Conservation (phyloP, 2,329 filamentous ascomycete species). For the Microdochium nivale region DNA sequence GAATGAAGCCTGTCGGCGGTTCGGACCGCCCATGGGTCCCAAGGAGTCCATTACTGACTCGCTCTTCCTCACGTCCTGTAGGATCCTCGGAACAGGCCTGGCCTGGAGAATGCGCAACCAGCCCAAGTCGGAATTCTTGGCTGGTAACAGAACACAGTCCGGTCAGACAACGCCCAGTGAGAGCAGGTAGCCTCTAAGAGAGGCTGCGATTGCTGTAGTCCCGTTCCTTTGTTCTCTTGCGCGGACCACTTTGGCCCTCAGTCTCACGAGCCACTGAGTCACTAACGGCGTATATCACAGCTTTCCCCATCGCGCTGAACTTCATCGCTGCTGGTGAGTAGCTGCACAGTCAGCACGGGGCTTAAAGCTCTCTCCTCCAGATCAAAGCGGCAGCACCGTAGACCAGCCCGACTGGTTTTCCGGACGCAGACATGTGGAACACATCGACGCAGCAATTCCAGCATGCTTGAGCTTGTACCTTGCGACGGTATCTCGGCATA, state of each 20-base stretch:
- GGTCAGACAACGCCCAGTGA: slow-evolving; percentile 44
- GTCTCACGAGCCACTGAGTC: slow-evolving; percentile 1
- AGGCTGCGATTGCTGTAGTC: slow-evolving; percentile 2
- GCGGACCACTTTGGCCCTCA: no score
- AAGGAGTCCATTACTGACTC: slow-evolving; percentile 1
- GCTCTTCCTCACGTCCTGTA: slow-evolving; percentile 21
- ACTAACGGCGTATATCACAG: slow-evolving; percentile 30
- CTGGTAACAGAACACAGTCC: slow-evolving; percentile 74
- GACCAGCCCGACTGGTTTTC: background rate
- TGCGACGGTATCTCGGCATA: background rate
- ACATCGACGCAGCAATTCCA: background rate
- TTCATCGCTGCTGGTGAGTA: slow-evolving; percentile 90
- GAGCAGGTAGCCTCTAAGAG: background rate
- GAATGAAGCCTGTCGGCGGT: no score
- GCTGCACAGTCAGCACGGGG: slow-evolving; percentile 22
- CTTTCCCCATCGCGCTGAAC: slow-evolving; percentile 73
- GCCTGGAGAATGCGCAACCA: slow-evolving; percentile 53
- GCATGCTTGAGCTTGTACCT: background rate
- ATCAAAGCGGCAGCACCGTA: slow-evolving; percentile 55
- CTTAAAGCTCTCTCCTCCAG: slow-evolving; percentile 24
- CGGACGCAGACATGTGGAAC: background rate
- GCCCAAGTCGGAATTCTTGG: slow-evolving; percentile 62
- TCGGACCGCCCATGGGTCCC: no score
- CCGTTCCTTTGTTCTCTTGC: slow-evolving; percentile 5
- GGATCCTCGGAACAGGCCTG: slow-evolving; percentile 52